Evolutionary conservation across 2,329 filamentous ascomycete species (phyloP).

Genomic region (Talaromyces islandicus): DNA sequence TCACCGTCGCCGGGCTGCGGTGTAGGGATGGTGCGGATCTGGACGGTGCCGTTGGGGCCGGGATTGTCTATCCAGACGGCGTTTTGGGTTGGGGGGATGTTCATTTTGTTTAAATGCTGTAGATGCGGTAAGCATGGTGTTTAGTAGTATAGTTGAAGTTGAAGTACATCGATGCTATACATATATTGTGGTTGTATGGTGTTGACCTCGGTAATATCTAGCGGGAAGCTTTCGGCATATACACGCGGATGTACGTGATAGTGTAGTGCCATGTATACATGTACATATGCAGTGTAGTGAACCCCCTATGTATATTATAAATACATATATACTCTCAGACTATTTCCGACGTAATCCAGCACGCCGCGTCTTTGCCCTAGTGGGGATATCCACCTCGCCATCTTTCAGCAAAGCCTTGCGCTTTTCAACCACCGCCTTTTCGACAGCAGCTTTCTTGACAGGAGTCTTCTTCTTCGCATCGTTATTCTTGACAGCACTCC

Average conservation of each 20-base stretch:
- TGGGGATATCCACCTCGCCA: neutral
- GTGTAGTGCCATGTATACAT: neutral
- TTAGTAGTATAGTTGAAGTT: neutral
- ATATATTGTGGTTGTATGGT: neutral
- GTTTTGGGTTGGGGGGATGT: conserved; percentile 11
- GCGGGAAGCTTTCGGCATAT: neutral
- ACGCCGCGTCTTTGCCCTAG: neutral
- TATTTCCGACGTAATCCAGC: neutral
- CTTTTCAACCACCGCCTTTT: neutral
- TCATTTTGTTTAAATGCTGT: neutral
- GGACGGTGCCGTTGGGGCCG: neutral
- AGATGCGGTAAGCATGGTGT: too few species aligned
- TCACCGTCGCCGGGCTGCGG: neutral
- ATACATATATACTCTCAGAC: neutral
- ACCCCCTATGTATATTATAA: too few species aligned
- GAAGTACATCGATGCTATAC: neutral
- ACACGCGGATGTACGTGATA: neutral
- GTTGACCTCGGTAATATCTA: neutral
- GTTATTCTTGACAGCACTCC: neutral
- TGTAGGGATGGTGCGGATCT: neutral
- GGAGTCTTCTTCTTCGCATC: neutral
- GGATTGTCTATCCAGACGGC: neutral
- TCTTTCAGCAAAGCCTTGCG: neutral
- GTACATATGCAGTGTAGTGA: too few species aligned
- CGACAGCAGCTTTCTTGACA: neutral